Conservation (phyloP, 2,329 filamentous ascomycete genomes). For the Apiospora koreana region DNA sequence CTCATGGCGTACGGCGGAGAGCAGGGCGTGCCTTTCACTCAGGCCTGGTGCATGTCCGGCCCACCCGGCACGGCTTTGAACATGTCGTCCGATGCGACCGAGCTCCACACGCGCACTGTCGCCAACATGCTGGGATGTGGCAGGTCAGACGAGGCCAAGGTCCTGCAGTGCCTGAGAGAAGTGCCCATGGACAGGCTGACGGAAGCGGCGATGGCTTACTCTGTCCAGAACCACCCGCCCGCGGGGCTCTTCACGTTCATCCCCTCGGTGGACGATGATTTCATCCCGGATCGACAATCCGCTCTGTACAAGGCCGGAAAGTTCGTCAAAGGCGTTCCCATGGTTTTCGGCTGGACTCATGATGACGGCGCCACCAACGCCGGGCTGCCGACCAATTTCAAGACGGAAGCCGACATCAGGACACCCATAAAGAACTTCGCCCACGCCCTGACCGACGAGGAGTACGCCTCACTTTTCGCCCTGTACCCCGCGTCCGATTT, state of each 20-base stretch:
- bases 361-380: slow-evolving; percentile 31
- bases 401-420: slow-evolving; percentile 28
- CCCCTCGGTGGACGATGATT: slow-evolving; percentile 39
- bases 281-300: slow-evolving; percentile 36
- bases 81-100: background rate
- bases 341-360: slow-evolving; percentile 29
- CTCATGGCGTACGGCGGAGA: slow-evolving; percentile 45
- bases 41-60: slow-evolving; percentile 34
- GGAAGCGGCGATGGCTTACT: slow-evolving; percentile 26
- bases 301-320: slow-evolving; percentile 23
- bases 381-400: slow-evolving; percentile 21
- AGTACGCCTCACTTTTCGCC: slow-evolving; percentile 26
- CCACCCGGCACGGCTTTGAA: slow-evolving; percentile 39
- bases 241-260: slow-evolving; percentile 17
- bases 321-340: slow-evolving; percentile 22
- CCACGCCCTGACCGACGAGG: slow-evolving; percentile 23
- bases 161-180: background rate
- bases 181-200: slow-evolving; percentile 28
- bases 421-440: slow-evolving; percentile 21
- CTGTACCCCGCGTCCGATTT: slow-evolving; percentile 29
- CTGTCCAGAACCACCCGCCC: slow-evolving; percentile 28
- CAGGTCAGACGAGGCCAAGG: background rate
- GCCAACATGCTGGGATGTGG: background rate
- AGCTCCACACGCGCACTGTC: slow-evolving; percentile 11
- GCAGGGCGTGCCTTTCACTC: slow-evolving; percentile 46